Evolutionary conservation across 2,329 filamentous ascomycete species (phyloP).

Genomic region (Alternaria gaisen): DNA sequence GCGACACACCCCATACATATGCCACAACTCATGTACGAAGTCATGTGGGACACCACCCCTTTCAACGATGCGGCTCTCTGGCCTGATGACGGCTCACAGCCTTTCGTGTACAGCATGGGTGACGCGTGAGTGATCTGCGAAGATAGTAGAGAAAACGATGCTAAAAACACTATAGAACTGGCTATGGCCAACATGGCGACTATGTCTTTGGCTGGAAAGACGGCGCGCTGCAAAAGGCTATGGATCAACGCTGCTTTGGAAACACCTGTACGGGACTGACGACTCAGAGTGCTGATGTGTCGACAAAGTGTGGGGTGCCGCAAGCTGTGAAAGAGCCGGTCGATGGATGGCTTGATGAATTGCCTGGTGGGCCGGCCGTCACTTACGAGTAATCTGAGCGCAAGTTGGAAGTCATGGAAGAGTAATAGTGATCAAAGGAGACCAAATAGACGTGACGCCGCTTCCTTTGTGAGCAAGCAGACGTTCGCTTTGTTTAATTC

Average conservation of each 20-base stretch:
- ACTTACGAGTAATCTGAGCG: conserved; percentile 12
- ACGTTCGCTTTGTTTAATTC: not conserved
- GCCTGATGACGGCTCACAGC: conserved; percentile 36
- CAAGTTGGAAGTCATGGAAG: not conserved
- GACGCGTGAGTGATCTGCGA: conserved; percentile 45
- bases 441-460: not conserved
- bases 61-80: conserved; percentile 38
- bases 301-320: conserved; percentile 26
- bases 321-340: conserved; percentile 34
- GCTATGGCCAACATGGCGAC: conserved; percentile 38
- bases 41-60: conserved; percentile 55
- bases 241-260: conserved; percentile 48
- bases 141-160: not conserved
- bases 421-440: not conserved
- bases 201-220: conserved; percentile 58
- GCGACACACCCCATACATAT: conserved; percentile 55
- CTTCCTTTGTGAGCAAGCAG: not conserved
- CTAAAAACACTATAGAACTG: conserved; percentile 23
- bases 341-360: conserved; percentile 30
- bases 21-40: conserved; percentile 58
- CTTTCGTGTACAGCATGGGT: conserved; percentile 42
- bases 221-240: conserved; percentile 56
- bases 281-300: conserved; percentile 27
- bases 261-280: conserved; percentile 46
- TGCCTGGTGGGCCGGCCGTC: conserved; percentile 27